Percentiles rank a stretch among this genome's conserved stretches.
Conservation (phyloP, 2,329 filamentous ascomycete species). For the Fusarium agapanthi region DNA sequence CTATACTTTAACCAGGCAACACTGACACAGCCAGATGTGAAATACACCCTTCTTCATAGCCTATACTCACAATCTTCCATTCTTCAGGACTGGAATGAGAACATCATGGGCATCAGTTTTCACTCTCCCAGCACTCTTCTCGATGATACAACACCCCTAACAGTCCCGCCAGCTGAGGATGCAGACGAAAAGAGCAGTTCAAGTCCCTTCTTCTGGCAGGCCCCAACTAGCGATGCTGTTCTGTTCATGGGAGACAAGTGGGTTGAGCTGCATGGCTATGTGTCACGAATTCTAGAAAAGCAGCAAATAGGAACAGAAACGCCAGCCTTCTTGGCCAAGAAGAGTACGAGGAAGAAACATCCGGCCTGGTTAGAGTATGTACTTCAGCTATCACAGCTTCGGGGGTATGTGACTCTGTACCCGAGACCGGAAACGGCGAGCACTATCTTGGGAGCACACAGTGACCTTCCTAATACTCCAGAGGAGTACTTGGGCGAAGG, state of each 20-base stretch:
- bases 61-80: conserved; percentile 68
- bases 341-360: conserved; percentile 71
- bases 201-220: conserved; percentile 83
- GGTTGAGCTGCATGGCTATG: conserved; percentile 84
- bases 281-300: conserved; percentile 68
- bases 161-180: conserved; percentile 48
- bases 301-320: conserved; percentile 48
- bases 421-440: conserved; percentile 66
- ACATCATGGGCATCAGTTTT: conserved; percentile 81
- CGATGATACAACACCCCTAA: conserved; percentile 67
- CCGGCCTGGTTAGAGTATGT: conserved; percentile 83
- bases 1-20: neutral
- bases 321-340: conserved; percentile 57
- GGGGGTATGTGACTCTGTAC: conserved; percentile 83
- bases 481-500: conserved; percentile 67
- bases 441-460: conserved; percentile 77
- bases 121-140: conserved; percentile 73
- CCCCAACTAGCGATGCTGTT: conserved; percentile 81
- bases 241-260: conserved; percentile 88
- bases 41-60: conserved; percentile 80
- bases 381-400: conserved; percentile 76
- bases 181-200: conserved; percentile 36
- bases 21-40: conserved; percentile 64
- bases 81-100: conserved; percentile 56
- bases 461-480: conserved; percentile 75